phyloP scores from a whole-genome alignment of 2,329 filamentous ascomycete species.

The Ophiostoma sp. region DNA sequence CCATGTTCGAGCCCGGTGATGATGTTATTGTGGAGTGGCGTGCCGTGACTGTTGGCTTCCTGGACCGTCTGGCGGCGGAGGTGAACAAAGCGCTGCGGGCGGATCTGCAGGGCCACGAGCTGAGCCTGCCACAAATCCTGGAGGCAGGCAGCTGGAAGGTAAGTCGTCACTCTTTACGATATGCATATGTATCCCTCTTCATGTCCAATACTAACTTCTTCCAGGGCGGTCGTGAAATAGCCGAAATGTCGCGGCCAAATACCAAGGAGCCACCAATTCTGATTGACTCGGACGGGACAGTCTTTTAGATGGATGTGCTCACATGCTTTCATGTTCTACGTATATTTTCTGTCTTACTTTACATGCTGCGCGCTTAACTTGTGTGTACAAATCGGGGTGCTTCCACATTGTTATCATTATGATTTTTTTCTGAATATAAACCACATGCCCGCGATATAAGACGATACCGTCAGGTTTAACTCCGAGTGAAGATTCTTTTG shows the following conservation, averaged over 20 bases:
- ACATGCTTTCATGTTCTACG: background rate
- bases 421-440: background rate
- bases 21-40: slow-evolving; percentile 67
- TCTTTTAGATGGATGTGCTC: slow-evolving; percentile 56
- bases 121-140: slow-evolving; percentile 83
- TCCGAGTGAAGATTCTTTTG: slow-evolving; percentile 20
- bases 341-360: background rate
- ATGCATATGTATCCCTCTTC: background rate
- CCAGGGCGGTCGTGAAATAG: slow-evolving; percentile 88
- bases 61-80: slow-evolving; percentile 55
- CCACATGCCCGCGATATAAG: background rate
- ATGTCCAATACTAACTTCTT: background rate
- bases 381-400: slow-evolving; percentile 14
- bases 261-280: slow-evolving; percentile 96
- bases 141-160: slow-evolving; percentile 99
- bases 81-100: slow-evolving; percentile 63
- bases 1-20: slow-evolving; percentile 59
- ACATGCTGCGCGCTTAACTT: background rate
- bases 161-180: slow-evolving; percentile 35
- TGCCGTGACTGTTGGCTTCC: slow-evolving; percentile 61
- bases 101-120: slow-evolving; percentile 66
- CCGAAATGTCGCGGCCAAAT: slow-evolving; percentile 91
- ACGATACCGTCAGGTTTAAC: background rate
- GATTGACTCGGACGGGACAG: slow-evolving; percentile 93
- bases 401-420: background rate